Base-by-base conservation (phyloP, 768 basidiomycete genomes). In the Lactifluus hygrophoroides region DNA sequence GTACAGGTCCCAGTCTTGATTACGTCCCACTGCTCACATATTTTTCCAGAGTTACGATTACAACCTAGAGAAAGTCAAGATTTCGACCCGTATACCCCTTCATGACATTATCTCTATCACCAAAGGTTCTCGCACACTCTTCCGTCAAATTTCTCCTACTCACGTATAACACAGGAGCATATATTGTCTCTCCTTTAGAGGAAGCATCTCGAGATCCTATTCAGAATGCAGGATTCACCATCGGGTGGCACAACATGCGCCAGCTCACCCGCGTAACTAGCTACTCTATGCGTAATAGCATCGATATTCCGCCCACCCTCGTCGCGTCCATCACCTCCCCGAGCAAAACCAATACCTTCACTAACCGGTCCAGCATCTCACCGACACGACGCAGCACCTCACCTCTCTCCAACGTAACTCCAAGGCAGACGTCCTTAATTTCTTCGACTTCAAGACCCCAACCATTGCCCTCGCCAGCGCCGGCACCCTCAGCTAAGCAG, bases 151-250 rank as follows among this genome's bases (percentile, higher is more conserved):
- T 19, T 17, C 17, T 38, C 10, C 9, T 34, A 49, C 30, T 53
- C 42, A 58, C 38, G 11, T 8, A 21, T 16, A 34, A 38, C 19
- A 5, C 5, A 94, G 94, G 94, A n/a, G 84, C 90, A 45, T 99
- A 98, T 69, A 97, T 98, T 59, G 73, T 97, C 42, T 96, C 94
- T 1, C 86, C 94, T 2, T 76, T 98, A 2, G 92, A 97, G 71
- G 92, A 95, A 69, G 84, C 90, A 0, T 92, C 90, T 64, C 83
- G 94, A 16, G 91, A 96, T 69, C 82, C 88, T 0, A 68, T 76
- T 19, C 91, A 97, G 73, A 97, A 97, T 67, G 85, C 85, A 43
- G 95, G 96, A 0, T 91, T 98, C 69, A 70, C 84, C 3, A 70
- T 98, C 49, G 79, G 80, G n/a, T 99, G 90, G 86, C 77, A 80